Base-by-base conservation (phyloP, 2,329 filamentous ascomycete genomes). In the Colletotrichum endophyticum region DNA sequence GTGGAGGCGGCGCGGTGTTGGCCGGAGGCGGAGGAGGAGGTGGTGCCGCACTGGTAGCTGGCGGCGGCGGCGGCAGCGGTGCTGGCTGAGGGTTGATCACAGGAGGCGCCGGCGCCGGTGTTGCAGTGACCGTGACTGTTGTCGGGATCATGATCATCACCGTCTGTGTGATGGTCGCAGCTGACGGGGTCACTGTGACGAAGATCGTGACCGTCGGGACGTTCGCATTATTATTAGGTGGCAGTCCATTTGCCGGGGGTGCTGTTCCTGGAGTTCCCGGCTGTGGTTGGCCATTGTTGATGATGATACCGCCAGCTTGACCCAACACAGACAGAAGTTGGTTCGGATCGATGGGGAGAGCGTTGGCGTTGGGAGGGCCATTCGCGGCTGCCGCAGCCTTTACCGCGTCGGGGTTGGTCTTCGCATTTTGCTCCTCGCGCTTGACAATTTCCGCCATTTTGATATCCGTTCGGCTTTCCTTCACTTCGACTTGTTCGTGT, bases 181-280 rank as follows among this genome's bases (percentile, higher is more conserved):
- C 28, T 3, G 73, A 63, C 1, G 32, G 70, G 11, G 74, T 72
- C 8, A 75, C 69, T 6, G 73, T 76, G 7, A 76, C 64, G 22
- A 76, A 76, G 16, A 73, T 56, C 8, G 74, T 76, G 22, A 76
- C 74, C 8, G 74, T 76, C 7, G 74, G 74, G 9, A 76, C 64
- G 6, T 76, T 76, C 11, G 74, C 70, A 12, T 74, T 74, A 25
- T 76, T 76, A 27, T 76, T 76, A 30, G 73, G 72, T 13, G 72
- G 69, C 22, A 74, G 8, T 5, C 59, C 34, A 12, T 56, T 66
- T 5, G 57, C 25, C 3, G 73, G 13, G 19, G 27, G 25, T n/a
- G 28, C 22, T 25, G 22, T 19, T 13, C 64, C 57, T 7, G 61
- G 49, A 6, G 69, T 56, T 19, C 44, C 63, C 28, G 44, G 44